Evolutionary conservation across 257 asterid genomes (phyloP), one percentile per base, ranked within the genome.

Genomic region (Ilex asprella): DNA sequence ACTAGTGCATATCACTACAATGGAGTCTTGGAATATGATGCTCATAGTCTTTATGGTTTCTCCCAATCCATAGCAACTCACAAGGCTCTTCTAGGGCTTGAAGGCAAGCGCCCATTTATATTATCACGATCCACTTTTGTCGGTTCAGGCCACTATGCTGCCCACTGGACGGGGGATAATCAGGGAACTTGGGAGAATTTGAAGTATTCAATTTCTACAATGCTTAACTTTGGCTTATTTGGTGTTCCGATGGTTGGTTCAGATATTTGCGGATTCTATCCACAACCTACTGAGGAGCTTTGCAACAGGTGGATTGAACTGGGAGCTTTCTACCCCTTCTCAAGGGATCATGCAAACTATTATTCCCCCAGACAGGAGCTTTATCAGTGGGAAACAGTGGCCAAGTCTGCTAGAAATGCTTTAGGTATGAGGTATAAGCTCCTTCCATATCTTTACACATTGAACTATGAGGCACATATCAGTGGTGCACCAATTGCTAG

Each of bases 231-330:
- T 49, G 99, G 99, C 1, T 65, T 93, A 12, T 93, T 87, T 76
- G 97, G 99, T 1, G 83, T 89, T 32, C 97, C 99, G 0, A 93
- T 93, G 99, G 99, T 93, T 10, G 99, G 99, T 39, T 81, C 99
- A 6, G 99, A 93, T 65, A 93, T 93, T 49, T 93, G 96, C 68
- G 97, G 99, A 31, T 93, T 93, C 69, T 93, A 89, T 73, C 96
- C 96, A 0, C 82, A 87, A 0, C 96, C 96, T 1, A 81, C 89
- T 0, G 97, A 93, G 59, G 99, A 89, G 76, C 92, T 93, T 7
- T 93, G 96, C 81, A 93, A 93, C 78, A 90, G 97, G 41, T 93
- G 97, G 99, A 93, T 93, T 52, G 95, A 93, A 66, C 59, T 89
- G 2, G 99, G 97, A 0, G 99, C 99, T 0, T 93, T 93, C 74